Conservation (phyloP, 305 asterid species). For the Fraxinus latifolia region DNA sequence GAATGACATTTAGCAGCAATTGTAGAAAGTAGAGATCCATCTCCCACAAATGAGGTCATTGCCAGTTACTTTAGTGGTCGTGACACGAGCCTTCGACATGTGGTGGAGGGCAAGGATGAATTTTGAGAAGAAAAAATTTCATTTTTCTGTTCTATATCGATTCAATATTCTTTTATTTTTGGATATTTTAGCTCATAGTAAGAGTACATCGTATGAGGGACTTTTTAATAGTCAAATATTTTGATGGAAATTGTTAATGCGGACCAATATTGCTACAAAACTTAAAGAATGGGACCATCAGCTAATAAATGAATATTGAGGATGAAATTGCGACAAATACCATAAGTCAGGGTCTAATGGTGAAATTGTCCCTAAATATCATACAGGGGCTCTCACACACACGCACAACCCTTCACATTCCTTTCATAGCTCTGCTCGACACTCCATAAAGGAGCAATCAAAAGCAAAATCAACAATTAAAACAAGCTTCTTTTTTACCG, state of each 20-base stretch:
- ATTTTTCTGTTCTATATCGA: no score
- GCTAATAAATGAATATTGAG: neutral
- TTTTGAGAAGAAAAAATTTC: neutral
- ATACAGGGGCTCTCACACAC: neutral
- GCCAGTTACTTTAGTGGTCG: neutral
- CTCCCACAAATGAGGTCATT: neutral
- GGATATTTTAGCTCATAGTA: neutral
- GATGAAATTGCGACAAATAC: neutral
- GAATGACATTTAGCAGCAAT: no score
- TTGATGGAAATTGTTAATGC: neutral
- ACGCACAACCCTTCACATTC: neutral
- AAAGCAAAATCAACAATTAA: neutral
- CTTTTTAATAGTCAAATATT: neutral
- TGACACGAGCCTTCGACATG: neutral
- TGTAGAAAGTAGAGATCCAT: neutral
- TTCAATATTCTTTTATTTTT: neutral
- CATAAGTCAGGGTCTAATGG: neutral
- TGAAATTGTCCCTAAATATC: neutral
- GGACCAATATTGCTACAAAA: neutral
- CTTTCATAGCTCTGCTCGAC: neutral
- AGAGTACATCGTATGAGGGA: neutral
- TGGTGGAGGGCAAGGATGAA: neutral
- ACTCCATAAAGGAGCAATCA: neutral
- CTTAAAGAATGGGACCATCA: neutral
- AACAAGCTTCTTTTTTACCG: neutral